Evolutionary conservation across 208 protist species (phyloP), one percentile per base, ranked within the genome.

Genomic region (Jaenimonas drosophilae): DNA sequence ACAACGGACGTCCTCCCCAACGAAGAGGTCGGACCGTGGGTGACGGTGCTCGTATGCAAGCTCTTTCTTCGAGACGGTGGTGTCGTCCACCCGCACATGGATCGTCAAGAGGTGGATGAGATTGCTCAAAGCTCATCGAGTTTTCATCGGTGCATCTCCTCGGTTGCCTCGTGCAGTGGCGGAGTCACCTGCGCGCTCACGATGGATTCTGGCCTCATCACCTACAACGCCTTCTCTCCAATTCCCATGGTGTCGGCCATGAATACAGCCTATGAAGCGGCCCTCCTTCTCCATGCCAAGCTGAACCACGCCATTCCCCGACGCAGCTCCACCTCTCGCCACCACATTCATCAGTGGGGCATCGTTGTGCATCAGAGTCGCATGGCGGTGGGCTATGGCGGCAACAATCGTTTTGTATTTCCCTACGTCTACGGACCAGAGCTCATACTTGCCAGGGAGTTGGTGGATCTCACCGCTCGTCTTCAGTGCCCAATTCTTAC

Each of bases 141-240:
- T n/a, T 71, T 71, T 47, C 29, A 58, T 17, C 12, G 45, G 7
- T 40, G 51, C 45, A 41, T 73, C 1, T 41, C 58, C n/a, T 42
- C 46, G 31, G 49, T 67, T 4, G 20, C 59, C 17, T 43, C 30
- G 23, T 38, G 43, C 9, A 63, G 61, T 24, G 28, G 37, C 27
- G 69, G 62, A 0, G 39, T 58, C 11, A 28, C 56, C n/a, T 65
- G 51, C 49, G 50, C 66, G 38, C 40, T 68, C 32, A 19, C 55
- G 9, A 21, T 71, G 33, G 69, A 76, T 45, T 70, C 61, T 30
- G 63, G 47, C 29, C 29, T 68, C 33, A 50, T 76, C 6, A 55
- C 57, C 1, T 76, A 66, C 54, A 64, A 71, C 34, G 63, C 53
- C 27, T 55, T 64, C 28, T 45, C 42, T 9, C 58, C 58, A 12